A percentile compares a stretch with the other conserved stretches of the same genome.
These are phyloP conservation scores for apple (Malus domestica) DNA, from an alignment of 306 rosid genomes.

Conservation along the genomic window ASM211411v1 NC_041799.1:3090001-3090500, in stretches of 20 bases:
- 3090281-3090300: no score
- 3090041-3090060: conserved; percentile 6
- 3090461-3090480: background rate
- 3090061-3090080: background rate
- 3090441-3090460: background rate
- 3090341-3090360: no score
- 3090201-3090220: no score
- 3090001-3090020: background rate
- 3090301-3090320: no score
- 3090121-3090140: conserved; percentile 66
- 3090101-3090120: conserved; percentile 50
- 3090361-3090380: no score
- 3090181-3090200: no score
- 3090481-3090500: background rate
- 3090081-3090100: conserved; percentile 15
- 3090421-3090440: no score
- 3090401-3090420: no score
- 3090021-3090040: conserved; percentile 2
- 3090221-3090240: background rate
- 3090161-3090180: background rate
- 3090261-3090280: background rate
- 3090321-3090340: no score
- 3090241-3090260: background rate
- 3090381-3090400: no score
- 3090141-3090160: background rate